Evolutionary conservation across 2,329 filamentous ascomycete genomes (phyloP).

Genomic region (Microcyclosporella mali): DNA sequence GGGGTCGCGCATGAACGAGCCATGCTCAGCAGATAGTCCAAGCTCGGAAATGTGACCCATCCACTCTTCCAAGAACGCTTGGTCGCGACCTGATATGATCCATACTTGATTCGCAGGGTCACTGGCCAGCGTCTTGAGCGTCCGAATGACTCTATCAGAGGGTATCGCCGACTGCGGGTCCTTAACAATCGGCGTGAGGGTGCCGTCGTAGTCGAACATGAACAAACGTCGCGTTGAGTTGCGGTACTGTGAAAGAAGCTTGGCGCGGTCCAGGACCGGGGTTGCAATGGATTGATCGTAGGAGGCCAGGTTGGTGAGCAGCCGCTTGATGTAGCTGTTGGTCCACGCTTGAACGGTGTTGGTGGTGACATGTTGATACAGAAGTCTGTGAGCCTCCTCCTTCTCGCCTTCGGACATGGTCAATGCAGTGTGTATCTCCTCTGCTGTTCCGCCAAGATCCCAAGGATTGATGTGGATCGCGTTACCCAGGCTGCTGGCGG

Average conservation of each 20-base stretch:
- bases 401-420: constrained; percentile 65
- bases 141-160: constrained; percentile 72
- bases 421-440: constrained; percentile 74
- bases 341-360: constrained; percentile 87
- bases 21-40: constrained; percentile 94
- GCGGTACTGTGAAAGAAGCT: constrained; percentile 68
- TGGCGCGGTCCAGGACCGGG: constrained; percentile 69
- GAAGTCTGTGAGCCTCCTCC: constrained; percentile 60
- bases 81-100: constrained; percentile 95
- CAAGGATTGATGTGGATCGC: constrained; percentile 97
- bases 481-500: constrained; percentile 74
- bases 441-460: constrained; percentile 78
- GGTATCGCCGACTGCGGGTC: constrained; percentile 86
- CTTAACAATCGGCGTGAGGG: constrained; percentile 87
- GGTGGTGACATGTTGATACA: constrained; percentile 77
- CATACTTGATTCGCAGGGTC: constrained; percentile 86
- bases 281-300: constrained; percentile 71
- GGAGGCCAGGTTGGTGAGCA: constrained; percentile 73
- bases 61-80: constrained; percentile 82
- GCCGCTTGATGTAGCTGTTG: constrained; percentile 67
- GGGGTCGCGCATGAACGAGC: constrained; percentile 86
- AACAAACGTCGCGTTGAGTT: constrained; percentile 74
- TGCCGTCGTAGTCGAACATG: constrained; percentile 99
- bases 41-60: constrained; percentile 84
- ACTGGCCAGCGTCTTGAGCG: constrained; percentile 69